Base-by-base conservation (phyloP, 257 asterid species). In the Nemophila menziesii region DNA sequence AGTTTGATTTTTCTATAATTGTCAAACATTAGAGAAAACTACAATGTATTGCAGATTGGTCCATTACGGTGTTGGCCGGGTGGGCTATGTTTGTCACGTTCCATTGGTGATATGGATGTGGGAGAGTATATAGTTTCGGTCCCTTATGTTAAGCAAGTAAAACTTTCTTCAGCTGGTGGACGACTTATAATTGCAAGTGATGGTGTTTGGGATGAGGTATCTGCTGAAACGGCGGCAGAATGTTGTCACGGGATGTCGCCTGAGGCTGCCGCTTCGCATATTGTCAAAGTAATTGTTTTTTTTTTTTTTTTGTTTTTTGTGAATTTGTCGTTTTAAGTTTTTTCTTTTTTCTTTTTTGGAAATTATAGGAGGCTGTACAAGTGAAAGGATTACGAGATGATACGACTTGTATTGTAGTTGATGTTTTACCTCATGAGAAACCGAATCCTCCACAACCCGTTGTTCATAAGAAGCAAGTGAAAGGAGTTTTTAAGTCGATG, bases 171-270 rank as follows among this genome's bases (percentile, higher is more conserved):
- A n/a, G 65, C 71, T 15, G 92, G 94, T 52, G 94, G 92, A 50
- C 61, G 92, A 68, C 70, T 79, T 49, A 65, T 82, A n/a, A 73
- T 82, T 62, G 72, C 87, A 14, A 82, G 94, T 12, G 94, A 82
- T 42, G 94, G 94, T 58, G 94, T 82, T 61, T 82, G 92, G 92
- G 94, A 82, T 23, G 78, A 86, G 22, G 8, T 82, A 58, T 63
- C 92, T 55, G 74, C 80, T 36, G 84, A 82, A 69, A 29, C 60
- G 21, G 86, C 82, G 53, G 58, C 73, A 5, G 94, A 75, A 44
- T 78, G 94, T 58, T 75, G 74, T 48, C 63, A 70, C 55, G 94
- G 82, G 40, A 68, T 75, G 92, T 59, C 72, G 21, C 63, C 80
- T 5, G 80, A 82, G 42, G 73, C 70, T 55, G 81, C 92, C 29